Base-by-base conservation (phyloP, 345 rosid genomes). In the Linum lewisii region DNA sequence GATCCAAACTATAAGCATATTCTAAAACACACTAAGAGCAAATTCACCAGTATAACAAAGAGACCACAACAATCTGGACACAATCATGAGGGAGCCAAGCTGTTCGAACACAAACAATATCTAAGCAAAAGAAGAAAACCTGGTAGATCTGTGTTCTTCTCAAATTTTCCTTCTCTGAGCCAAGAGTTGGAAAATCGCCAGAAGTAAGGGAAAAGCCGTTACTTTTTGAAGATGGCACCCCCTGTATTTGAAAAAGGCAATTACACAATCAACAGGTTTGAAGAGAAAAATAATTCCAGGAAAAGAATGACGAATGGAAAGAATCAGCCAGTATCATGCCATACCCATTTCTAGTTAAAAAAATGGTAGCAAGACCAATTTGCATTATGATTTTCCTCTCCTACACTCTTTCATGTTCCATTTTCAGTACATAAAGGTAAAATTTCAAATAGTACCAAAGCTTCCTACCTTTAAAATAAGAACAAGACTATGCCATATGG, bases 111-210 rank as follows among this genome's bases (percentile, higher is more conserved):
- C 51, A 54, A 62, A 14, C 24, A 68, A 15, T 42, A 5, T 29
- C 25, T 54, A 36, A 22, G 21, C 36, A 0, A 44, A 60, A 21
- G 55, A 42, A 73, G 56, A 15, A 61, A 64, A 93, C 97, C 99
- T 85, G 82, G 84, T 54, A 82, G 75, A 51, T 69, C 84, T 6
- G 68, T 4, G 71, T 73, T 77, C 67, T 77, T 85, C 53, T 68
- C 85, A 66, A 82, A 69, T 64, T 65, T 55, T 79, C 90, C 62
- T 79, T 93, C 54, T 90, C 93, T n/a, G 93, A 76, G 58, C 96
- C 96, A 69, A 94, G 97, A 8, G 85, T 78, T 25, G 99, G 99
- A 71, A 94, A 94, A 78, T 94, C 99, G 66, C 96, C 93, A 58
- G 97, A 76, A 53, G 84, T 72, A 73, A 87, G 78, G 66, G 97